Evolutionary conservation across 1,284 basidiomycete species (phyloP).

Genomic region (Coriolopsis trogii): DNA sequence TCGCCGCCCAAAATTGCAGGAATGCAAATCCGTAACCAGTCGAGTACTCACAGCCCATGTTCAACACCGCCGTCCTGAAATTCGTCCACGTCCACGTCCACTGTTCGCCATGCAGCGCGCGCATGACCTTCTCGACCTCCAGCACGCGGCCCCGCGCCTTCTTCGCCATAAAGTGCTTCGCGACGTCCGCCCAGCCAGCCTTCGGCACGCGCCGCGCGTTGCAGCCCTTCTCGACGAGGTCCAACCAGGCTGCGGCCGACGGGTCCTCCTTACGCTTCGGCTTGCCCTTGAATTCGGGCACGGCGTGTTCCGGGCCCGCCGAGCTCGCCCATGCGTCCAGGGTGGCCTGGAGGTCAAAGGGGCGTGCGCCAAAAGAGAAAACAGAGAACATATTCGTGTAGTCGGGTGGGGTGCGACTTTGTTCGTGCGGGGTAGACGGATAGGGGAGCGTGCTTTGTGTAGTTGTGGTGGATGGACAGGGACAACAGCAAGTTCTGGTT

Average conservation of each 20-base stretch:
- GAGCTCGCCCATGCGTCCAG: constrained; percentile 15
- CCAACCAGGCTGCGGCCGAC: constrained; percentile 65
- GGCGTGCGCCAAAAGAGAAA: constrained; percentile 7
- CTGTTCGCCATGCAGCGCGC: constrained; percentile 65
- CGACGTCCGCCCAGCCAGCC: constrained; percentile 74
- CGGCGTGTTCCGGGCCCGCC: constrained; percentile 6
- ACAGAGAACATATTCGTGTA: constrained; percentile 22
- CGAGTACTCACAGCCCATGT: constrained; percentile 71
- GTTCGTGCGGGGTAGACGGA: no score
- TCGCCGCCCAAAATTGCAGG: no score
- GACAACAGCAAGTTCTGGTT: no score
- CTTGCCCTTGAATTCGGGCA: constrained; percentile 62
- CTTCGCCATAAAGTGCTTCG: constrained; percentile 67
- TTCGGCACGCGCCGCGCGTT: constrained; percentile 62
- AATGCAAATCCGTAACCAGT: no score
- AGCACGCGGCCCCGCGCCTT: constrained; percentile 62
- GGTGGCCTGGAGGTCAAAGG: constrained; percentile 14
- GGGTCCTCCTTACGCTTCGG: constrained; percentile 56
- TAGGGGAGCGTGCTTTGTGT: no score
- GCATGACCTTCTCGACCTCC: constrained; percentile 68
- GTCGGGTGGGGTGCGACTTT: no score
- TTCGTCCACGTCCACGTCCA: constrained; percentile 79
- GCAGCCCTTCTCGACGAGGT: constrained; percentile 63
- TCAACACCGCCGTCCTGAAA: constrained; percentile 68
- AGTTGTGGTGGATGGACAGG: no score